phyloP scores from a whole-genome alignment of 352 stramenopile species.

The Phytophthora vignae region DNA sequence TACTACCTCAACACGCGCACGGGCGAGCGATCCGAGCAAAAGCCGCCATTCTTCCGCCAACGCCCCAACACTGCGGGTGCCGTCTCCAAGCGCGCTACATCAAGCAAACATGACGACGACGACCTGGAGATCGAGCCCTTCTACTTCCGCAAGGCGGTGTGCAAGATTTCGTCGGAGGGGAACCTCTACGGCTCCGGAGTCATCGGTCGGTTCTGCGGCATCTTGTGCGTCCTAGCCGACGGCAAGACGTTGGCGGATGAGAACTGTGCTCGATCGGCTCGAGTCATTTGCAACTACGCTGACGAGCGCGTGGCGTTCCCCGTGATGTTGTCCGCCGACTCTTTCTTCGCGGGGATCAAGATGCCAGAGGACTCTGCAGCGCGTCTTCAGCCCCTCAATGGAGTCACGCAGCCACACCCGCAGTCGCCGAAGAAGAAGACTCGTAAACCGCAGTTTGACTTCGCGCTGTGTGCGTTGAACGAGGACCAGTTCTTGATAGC shows the following conservation, averaged over 20 bases:
- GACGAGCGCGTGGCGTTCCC: slow-evolving; percentile 54
- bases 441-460: slow-evolving; percentile 31
- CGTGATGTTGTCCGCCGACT: slow-evolving; percentile 51
- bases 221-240: slow-evolving; percentile 63
- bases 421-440: slow-evolving; percentile 16
- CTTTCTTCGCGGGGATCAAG: slow-evolving; percentile 56
- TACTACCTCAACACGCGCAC: slow-evolving; percentile 77
- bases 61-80: slow-evolving; percentile 19
- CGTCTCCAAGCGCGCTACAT: neutral
- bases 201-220: slow-evolving; percentile 54
- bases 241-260: slow-evolving; percentile 55
- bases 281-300: slow-evolving; percentile 65
- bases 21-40: slow-evolving; percentile 45
- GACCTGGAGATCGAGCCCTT: slow-evolving; percentile 74
- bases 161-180: slow-evolving; percentile 55
- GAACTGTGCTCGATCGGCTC: slow-evolving; percentile 43
- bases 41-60: slow-evolving; percentile 58
- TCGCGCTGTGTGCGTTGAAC: slow-evolving; percentile 66
- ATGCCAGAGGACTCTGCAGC: slow-evolving; percentile 26
- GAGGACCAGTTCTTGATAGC: slow-evolving; percentile 56
- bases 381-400: slow-evolving; percentile 22
- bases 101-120: slow-evolving; percentile 32
- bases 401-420: slow-evolving; percentile 2
- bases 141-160: slow-evolving; percentile 69
- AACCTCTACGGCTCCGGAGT: slow-evolving; percentile 60